Conservation (phyloP, 2,329 filamentous ascomycete genomes). For the Fusarium stilboides region DNA sequence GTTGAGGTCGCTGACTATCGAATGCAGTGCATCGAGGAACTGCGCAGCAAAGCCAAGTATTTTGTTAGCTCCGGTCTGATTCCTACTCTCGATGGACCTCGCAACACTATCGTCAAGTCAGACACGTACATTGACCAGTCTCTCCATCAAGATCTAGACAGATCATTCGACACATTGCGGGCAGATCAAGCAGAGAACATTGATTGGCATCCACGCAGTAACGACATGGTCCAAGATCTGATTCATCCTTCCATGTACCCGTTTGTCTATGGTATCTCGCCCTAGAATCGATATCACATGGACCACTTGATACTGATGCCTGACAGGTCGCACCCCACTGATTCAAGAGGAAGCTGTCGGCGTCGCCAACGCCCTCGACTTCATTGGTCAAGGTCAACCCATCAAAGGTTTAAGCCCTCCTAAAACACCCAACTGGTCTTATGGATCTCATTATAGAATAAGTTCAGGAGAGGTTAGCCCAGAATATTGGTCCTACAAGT, state of each 20-base stretch:
- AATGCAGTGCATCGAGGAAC: neutral
- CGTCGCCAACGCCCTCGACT: neutral
- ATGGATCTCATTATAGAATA: neutral
- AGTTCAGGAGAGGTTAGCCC: neutral
- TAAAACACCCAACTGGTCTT: neutral
- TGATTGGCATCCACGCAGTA: slow-evolving; percentile 17
- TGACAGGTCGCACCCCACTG: neutral
- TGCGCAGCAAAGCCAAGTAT: slow-evolving; percentile 5
- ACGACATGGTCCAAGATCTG: slow-evolving; percentile 8
- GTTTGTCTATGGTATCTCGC: slow-evolving; percentile 7
- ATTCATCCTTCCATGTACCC: slow-evolving; percentile 19
- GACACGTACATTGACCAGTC: neutral
- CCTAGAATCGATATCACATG: too few relatives aligned
- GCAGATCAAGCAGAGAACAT: neutral
- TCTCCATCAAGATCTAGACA: neutral
- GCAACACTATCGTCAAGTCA: slow-evolving; percentile 10
- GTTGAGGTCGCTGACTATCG: rapidly evolving
- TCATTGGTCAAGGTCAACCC: neutral
- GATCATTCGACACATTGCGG: neutral
- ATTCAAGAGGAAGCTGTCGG: slow-evolving; percentile 5
- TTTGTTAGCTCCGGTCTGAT: neutral
- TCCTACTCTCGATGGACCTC: neutral
- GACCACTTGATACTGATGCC: neutral
- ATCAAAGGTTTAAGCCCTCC: neutral
- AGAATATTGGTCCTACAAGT: slow-evolving; percentile 3